A percentile compares a stretch with the other conserved stretches of the same genome.
Evolutionary conservation across 306 rosid species (phyloP).

Genomic region (Acacia melanoxylon): DNA sequence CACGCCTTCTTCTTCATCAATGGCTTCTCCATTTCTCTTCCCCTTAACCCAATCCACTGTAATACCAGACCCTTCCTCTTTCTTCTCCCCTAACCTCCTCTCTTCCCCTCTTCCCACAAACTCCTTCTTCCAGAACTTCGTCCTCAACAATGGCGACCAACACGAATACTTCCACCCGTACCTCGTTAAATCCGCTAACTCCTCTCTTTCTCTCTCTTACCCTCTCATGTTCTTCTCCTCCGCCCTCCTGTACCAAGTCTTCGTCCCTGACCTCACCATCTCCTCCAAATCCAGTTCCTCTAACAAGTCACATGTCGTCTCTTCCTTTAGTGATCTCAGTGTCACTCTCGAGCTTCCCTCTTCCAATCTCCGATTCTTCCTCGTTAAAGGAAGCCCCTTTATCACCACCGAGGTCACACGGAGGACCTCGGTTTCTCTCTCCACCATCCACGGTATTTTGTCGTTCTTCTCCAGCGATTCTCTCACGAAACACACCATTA

Average conservation of each 20-base stretch:
- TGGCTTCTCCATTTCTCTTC: slow-evolving; percentile 54
- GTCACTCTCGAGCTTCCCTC: slow-evolving; percentile 74
- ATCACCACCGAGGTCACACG: slow-evolving; percentile 53
- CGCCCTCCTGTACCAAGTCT: slow-evolving; percentile 55
- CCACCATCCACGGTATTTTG: slow-evolving; percentile 67
- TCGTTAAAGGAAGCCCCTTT: slow-evolving; percentile 86
- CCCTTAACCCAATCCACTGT: slow-evolving; percentile 61
- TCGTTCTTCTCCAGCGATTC: slow-evolving; percentile 46
- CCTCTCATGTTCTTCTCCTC: slow-evolving; percentile 55
- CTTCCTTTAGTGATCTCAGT: slow-evolving; percentile 72
- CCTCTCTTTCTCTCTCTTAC: slow-evolving; percentile 67
- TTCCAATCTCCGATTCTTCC: slow-evolving; percentile 66
- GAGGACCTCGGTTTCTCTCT: slow-evolving; percentile 50
- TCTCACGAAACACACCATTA: slow-evolving; percentile 59
- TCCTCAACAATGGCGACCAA: slow-evolving; percentile 69
- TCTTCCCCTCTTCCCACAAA: slow-evolving; percentile 76
- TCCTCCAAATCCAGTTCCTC: slow-evolving; percentile 36
- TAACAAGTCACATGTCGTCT: slow-evolving; percentile 46
- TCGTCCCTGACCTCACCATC: slow-evolving; percentile 71
- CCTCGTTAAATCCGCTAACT: slow-evolving; percentile 58
- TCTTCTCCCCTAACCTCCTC: slow-evolving; percentile 64
- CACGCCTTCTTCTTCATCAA: neutral
- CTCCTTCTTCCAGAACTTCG: slow-evolving; percentile 83
- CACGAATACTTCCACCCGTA: slow-evolving; percentile 87
- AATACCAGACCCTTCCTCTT: slow-evolving; percentile 70